Evolutionary conservation across 306 rosid genomes (phyloP).

Genomic region (Biancaea sappan): DNA sequence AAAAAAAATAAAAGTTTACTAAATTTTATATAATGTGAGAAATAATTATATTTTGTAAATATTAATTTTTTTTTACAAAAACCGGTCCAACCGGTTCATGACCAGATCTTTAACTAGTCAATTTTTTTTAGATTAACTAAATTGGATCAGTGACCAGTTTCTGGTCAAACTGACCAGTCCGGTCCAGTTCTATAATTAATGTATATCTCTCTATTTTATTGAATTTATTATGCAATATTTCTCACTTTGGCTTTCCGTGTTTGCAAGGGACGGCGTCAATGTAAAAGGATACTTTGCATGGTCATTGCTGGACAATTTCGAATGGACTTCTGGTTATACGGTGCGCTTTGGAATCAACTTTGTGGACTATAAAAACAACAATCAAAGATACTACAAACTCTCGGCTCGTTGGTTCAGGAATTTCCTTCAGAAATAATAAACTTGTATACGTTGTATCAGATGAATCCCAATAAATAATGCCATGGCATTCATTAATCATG

Average conservation of each 20-base stretch:
- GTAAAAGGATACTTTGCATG: slow-evolving; percentile 65
- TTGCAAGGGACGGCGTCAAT: slow-evolving; percentile 40
- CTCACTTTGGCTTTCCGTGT: not conserved
- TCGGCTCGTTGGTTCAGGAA: slow-evolving; percentile 63
- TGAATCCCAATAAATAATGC: not conserved
- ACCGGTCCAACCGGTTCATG: too few relatives aligned
- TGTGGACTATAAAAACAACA: slow-evolving; percentile 49
- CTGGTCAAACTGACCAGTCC: too few relatives aligned
- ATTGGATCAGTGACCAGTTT: too few relatives aligned
- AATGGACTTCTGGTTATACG: slow-evolving; percentile 52
- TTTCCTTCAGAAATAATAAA: slow-evolving; percentile 38
- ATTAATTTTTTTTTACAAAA: too few relatives aligned
- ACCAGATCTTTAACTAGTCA: too few relatives aligned
- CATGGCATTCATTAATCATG: not conserved
- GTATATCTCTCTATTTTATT: too few relatives aligned
- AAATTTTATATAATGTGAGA: too few relatives aligned
- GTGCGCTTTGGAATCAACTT: slow-evolving; percentile 58
- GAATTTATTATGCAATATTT: too few relatives aligned
- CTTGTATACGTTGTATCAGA: not conserved
- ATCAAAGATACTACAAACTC: slow-evolving; percentile 51
- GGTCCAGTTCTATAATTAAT: too few relatives aligned
- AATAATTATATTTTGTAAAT: too few relatives aligned
- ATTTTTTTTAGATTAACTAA: too few relatives aligned
- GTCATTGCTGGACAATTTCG: slow-evolving; percentile 65
- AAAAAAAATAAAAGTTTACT: too few relatives aligned